phyloP scores from a whole-genome alignment of 306 rosid species.

The Cyamopsis tetragonoloba region DNA sequence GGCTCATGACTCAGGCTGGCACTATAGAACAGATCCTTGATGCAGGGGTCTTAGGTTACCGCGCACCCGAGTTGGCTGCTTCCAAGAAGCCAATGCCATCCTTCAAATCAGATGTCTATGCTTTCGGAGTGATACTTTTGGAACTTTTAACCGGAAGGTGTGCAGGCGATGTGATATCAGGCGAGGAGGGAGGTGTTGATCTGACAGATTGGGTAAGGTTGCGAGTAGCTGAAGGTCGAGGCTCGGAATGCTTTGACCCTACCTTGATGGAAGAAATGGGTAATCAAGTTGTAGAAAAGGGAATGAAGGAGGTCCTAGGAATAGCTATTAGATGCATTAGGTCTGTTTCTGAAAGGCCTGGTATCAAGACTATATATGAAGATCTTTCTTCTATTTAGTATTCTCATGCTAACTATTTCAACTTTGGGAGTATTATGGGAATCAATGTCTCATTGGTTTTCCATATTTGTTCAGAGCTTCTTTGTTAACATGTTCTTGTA shows the following conservation, averaged over 20 bases:
- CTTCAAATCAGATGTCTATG: conserved; percentile 94
- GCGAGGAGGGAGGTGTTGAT: conserved; percentile 82
- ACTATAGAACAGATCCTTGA: conserved; percentile 94
- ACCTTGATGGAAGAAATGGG: conserved; percentile 56
- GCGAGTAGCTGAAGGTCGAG: conserved; percentile 76
- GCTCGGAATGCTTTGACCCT: conserved; percentile 83
- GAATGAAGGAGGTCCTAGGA: conserved; percentile 87
- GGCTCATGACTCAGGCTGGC: conserved; percentile 98
- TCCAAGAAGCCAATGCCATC: conserved; percentile 94
- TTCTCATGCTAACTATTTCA: conserved; percentile 32
- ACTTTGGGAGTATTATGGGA: conserved; percentile 39
- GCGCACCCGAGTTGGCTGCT: conserved; percentile 92
- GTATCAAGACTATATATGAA: conserved; percentile 90
- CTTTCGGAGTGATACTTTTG: conserved; percentile 84
- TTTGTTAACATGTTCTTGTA: conserved; percentile 39
- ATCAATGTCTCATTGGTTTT: conserved; percentile 76
- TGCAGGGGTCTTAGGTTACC: conserved; percentile 89
- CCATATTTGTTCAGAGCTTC: conserved; percentile 41
- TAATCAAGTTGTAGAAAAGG: conserved; percentile 71
- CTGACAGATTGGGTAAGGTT: conserved; percentile 86
- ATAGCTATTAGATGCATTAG: conserved; percentile 77
- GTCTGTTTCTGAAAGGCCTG: conserved; percentile 82
- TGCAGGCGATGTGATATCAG: conserved; percentile 90
- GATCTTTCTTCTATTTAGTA: conserved; percentile 89
- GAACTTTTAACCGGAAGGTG: conserved; percentile 95